Evolutionary conservation across 2,329 filamentous ascomycete species (phyloP).

Genomic region (Calonectria montana): DNA sequence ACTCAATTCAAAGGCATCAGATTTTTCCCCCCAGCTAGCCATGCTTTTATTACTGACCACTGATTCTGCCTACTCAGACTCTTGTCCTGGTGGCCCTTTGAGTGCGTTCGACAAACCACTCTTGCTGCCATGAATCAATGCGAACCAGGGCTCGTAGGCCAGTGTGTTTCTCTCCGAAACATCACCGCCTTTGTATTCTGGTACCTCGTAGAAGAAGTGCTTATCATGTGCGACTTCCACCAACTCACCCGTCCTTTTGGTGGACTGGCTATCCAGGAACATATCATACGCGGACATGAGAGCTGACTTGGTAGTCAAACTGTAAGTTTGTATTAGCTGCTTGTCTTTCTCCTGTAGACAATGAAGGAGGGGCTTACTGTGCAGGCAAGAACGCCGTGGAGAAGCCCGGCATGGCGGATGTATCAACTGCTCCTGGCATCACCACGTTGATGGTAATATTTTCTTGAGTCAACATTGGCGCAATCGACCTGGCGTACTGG

Average conservation of each 20-base stretch:
- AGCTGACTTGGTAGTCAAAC: neutral
- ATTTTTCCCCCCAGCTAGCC: neutral
- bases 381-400: slow-evolving; percentile 7
- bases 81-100: neutral
- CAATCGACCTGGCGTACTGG: slow-evolving; percentile 9
- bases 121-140: slow-evolving; percentile 1
- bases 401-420: slow-evolving; percentile 15
- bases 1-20: neutral
- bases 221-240: slow-evolving; percentile 18
- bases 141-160: slow-evolving; percentile 18
- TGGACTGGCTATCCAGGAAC: neutral
- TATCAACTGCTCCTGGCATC: slow-evolving; percentile 18
- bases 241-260: slow-evolving; percentile 2
- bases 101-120: slow-evolving; percentile 10
- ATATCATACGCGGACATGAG: slow-evolving; percentile 16
- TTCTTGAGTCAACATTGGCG: slow-evolving; percentile 15
- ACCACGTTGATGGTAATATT: slow-evolving; percentile 16
- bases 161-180: slow-evolving; percentile 11
- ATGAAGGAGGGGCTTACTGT: neutral
- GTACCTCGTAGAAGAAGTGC: slow-evolving; percentile 20
- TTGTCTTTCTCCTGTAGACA: no score
- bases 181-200: slow-evolving; percentile 13
- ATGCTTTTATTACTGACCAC: no score
- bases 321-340: neutral
- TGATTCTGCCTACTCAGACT: neutral